Evolutionary conservation across 2,329 filamentous ascomycete genomes (phyloP).

Genomic region (Trichophyton schoenleinii): DNA sequence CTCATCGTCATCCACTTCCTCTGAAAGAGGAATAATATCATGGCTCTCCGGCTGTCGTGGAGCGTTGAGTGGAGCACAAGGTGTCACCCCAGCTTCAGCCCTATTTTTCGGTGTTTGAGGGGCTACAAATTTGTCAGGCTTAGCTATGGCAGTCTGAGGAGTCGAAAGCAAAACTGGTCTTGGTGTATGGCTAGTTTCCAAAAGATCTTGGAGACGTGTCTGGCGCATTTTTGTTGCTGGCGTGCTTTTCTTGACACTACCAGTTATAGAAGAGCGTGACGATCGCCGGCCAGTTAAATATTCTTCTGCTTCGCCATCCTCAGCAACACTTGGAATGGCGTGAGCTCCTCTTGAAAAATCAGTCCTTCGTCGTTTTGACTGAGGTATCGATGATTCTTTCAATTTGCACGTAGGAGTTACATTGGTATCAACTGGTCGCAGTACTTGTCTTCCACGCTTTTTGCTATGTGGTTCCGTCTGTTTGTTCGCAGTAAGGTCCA

Average conservation of each 20-base stretch:
- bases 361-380: constrained; percentile 28
- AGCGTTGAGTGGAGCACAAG: not conserved
- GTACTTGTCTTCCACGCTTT: constrained; percentile 11
- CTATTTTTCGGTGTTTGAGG: not conserved
- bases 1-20: not conserved
- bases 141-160: constrained; percentile 3
- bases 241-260: not conserved
- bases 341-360: constrained; percentile 16
- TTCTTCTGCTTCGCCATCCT: constrained; percentile 35
- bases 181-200: constrained; percentile 13
- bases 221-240: constrained; percentile 1
- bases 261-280: not conserved
- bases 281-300: not conserved
- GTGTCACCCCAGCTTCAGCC: not conserved
- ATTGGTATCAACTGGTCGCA: constrained; percentile 24
- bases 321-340: constrained; percentile 36
- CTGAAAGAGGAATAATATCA: not conserved
- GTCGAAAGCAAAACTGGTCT: constrained; percentile 8
- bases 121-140: not conserved
- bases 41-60: not conserved
- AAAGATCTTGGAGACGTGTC: constrained; percentile 22
- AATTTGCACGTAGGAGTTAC: constrained; percentile 8
- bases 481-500: not conserved
- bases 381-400: constrained; percentile 9
- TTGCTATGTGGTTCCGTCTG: not conserved